Base-by-base conservation (phyloP, 176 grass and related monocot species). In the Puccinellia tenuiflora region DNA sequence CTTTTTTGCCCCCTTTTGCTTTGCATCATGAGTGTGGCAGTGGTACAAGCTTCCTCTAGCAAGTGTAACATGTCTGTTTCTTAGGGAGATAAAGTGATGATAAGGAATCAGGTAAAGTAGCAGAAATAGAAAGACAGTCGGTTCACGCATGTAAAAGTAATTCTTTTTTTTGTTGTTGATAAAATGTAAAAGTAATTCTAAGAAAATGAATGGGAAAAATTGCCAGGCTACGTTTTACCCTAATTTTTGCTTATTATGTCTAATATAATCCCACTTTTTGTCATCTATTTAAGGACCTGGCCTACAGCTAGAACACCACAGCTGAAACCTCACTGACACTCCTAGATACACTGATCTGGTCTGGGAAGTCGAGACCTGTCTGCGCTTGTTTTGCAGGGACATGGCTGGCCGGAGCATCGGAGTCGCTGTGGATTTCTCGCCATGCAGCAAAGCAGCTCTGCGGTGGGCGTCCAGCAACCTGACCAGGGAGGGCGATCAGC, bases 381-480 rank as follows among this genome's bases (percentile, higher is more conserved):
- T 45, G 71, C 12, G 22, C 57, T 70, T 75, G 72, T 40, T 83
- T 83, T 62, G 79, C 29, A 62, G 33, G 13, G 77, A 81, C 20
- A 94, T 94, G 92, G 80, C 43, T 46, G 46, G 65, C 35, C 89
- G 90, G 69, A 93, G 91, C 31, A 79, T 91, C 9, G 90, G 94
- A 34, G 77, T 96, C 1, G 94, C 94, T 8, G 86, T 85, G 22
- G 94, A 93, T 79, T 96, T 96, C 68, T 96, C 90, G 0, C 48
- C 81, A 20, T 93, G 94, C 88, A 96, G 94, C 86, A 89, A 91
- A 75, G 86, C 88, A 6, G 94, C 94, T 22, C 71, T 93, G 38
- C 59, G 86, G 77, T 96, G 93, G 93, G 93, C 81, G 6, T 87
- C 93, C 10, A 90, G 28, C 5, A 93, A 96, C 70, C 81, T 93